Evolutionary conservation across 345 rosid species (phyloP), one percentile per base, ranked within the genome.

Genomic region (Euphorbia tirucalli): DNA sequence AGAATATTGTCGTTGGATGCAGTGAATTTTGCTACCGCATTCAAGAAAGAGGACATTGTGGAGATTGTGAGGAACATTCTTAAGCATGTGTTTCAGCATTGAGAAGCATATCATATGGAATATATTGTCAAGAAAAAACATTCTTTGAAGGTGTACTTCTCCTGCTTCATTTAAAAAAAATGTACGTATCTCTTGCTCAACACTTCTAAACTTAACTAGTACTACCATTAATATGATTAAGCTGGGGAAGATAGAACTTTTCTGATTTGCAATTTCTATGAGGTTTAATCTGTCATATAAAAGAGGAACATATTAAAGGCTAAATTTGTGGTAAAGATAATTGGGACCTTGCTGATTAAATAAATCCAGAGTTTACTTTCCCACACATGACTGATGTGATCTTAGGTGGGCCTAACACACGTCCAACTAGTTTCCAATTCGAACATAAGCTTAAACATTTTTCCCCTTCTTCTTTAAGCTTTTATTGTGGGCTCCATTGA

Each of bases 1-100:
- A 43, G 48, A 21, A 22, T 56, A 68, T 48, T 66, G 41, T 65
- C 70, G 63, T 71, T 75, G 67, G 59, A 75, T 21, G 81, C 90
- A 90, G 93, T 88, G 68, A 89, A 84, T 75, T 84, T 85, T 78
- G 86, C 80, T 74, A 86, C 92, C 68, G 77, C 83, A n/a, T 77
- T 76, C 73, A 79, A 79, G 68, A 90, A 88, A 79, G 90, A 79
- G 37, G 87, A 85, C 44, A 82, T 83, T 28, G 76, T 78, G 66
- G 86, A 81, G 71, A 69, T 78, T 37, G 91, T 89, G 56, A 61
- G 66, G 60, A 70, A 75, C 85, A 90, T 93, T 73, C 91, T 90
- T 31, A 68, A 58, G 79, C 95, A 87, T 79, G 92, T 85, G 65
- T 81, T 89, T 50, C 75, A 78, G 54, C 78, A 85, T 65, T 28